Evolutionary conservation across 331 rosid species (phyloP).

Genomic region (Malus hybrid): DNA sequence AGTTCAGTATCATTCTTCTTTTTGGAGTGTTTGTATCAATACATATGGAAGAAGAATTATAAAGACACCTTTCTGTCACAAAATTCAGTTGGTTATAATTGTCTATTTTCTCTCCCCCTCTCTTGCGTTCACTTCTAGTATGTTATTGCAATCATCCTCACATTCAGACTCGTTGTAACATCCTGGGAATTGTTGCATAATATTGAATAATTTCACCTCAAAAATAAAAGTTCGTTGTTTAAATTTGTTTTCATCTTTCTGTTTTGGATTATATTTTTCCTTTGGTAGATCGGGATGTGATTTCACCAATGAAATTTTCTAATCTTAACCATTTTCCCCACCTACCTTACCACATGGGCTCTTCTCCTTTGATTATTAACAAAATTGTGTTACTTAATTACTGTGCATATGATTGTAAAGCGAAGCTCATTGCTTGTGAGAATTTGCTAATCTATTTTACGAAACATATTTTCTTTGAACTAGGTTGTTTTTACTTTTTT

Average conservation of each 20-base stretch:
- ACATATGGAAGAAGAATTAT: background rate
- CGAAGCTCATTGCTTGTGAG: background rate
- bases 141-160: background rate
- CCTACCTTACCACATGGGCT: background rate
- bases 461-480: background rate
- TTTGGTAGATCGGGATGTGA: background rate
- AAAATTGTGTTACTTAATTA: background rate
- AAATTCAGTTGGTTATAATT: background rate
- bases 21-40: background rate
- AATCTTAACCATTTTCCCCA: background rate
- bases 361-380: background rate
- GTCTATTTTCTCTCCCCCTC: background rate
- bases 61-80: background rate
- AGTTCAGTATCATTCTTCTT: slow-evolving; percentile 15
- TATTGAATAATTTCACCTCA: background rate
- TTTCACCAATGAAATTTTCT: background rate
- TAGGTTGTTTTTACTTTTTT: background rate
- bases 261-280: background rate
- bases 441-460: background rate
- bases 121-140: background rate
- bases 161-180: background rate
- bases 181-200: background rate
- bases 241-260: background rate
- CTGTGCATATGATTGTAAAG: background rate
- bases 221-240: too few species aligned